Percentiles rank a stretch among this genome's conserved stretches.
phyloP scores from a whole-genome alignment of 2,329 filamentous ascomycete genomes.

The Verruconis gallopava region DNA sequence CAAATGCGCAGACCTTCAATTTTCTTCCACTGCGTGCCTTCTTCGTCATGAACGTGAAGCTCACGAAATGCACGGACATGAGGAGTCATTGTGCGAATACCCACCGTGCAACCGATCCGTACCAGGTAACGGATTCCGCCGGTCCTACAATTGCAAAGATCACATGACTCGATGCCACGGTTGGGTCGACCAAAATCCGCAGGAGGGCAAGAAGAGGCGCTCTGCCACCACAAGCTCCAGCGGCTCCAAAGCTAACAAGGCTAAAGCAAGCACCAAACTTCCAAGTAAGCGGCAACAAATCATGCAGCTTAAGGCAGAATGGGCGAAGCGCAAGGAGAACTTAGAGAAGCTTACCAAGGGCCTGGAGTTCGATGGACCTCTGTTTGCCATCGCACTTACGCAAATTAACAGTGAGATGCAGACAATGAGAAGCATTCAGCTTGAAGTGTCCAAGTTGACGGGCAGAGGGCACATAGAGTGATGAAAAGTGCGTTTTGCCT shows the following conservation, averaged over 20 bases:
- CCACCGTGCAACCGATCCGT: slow-evolving; percentile 74
- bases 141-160: slow-evolving; percentile 90
- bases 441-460: background rate
- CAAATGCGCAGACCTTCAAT: slow-evolving; percentile 71
- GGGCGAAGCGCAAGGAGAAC: slow-evolving; percentile 3
- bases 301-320: background rate
- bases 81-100: slow-evolving; percentile 82
- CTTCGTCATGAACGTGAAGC: slow-evolving; percentile 92
- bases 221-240: background rate
- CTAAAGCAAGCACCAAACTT: slow-evolving; percentile 1
- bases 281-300: slow-evolving; percentile 7
- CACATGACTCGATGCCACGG: slow-evolving; percentile 93
- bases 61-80: slow-evolving; percentile 89
- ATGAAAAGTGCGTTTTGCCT: no score
- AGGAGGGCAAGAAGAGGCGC: slow-evolving; percentile 7
- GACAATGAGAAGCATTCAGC: background rate
- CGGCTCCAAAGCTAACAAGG: background rate
- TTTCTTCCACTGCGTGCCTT: slow-evolving; percentile 89
- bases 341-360: slow-evolving; percentile 3
- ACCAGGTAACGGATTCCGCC: slow-evolving; percentile 77
- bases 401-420: slow-evolving; percentile 4
- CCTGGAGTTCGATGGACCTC: slow-evolving; percentile 6
- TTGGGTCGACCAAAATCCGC: slow-evolving; percentile 21
- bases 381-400: slow-evolving; percentile 2
- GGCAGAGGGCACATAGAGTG: no score